These are phyloP conservation scores for Saprolegnia diclina DNA, from an alignment of 352 stramenopile species.

Conservation along the genomic window DNA sequence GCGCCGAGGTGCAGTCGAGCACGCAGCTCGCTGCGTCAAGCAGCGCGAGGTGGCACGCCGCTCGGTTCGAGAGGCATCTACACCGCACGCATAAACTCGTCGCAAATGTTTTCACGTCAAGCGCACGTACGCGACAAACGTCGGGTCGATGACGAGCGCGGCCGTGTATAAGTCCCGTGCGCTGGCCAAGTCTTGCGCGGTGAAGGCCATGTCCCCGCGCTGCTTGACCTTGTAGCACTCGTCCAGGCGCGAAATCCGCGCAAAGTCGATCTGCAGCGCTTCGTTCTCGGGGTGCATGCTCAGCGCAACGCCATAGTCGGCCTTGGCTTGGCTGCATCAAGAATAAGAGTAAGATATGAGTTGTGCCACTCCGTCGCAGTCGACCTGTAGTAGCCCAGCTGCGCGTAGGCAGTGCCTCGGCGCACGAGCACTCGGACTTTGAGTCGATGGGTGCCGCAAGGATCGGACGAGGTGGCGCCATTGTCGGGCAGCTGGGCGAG, in stretches of 20 bases:
- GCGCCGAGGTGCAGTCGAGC: constrained; percentile 49
- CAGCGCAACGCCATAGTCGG: constrained; percentile 71
- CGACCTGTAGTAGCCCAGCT: constrained; percentile 44
- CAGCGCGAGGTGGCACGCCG: constrained; percentile 54
- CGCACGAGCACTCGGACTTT: constrained; percentile 74
- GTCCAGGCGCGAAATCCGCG: constrained; percentile 52
- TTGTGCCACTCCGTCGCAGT: no score
- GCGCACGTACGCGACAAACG: constrained; percentile 42
- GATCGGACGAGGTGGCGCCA: constrained; percentile 26
- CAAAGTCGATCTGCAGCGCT: constrained; percentile 59
- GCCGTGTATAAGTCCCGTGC: constrained; percentile 52
- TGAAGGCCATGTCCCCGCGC: constrained; percentile 43
- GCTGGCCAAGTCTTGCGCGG: constrained; percentile 35
- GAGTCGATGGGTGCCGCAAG: constrained; percentile 35
- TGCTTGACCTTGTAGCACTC: constrained; percentile 42
- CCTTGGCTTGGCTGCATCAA: constrained; percentile 50
- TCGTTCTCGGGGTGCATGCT: constrained; percentile 71
- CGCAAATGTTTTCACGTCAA: not conserved
- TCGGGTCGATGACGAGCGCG: constrained; percentile 47
- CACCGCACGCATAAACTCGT: not conserved
- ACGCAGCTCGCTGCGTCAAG: constrained; percentile 47
- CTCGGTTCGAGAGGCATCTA: constrained; percentile 64
- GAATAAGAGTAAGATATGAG: no score
- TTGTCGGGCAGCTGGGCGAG: constrained; percentile 63
- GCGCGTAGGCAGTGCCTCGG: constrained; percentile 60